Percentiles rank a stretch among this genome's conserved stretches.
Evolutionary conservation across 139 green algal species (phyloP).

Genomic region (Chlamydomonas urium): DNA sequence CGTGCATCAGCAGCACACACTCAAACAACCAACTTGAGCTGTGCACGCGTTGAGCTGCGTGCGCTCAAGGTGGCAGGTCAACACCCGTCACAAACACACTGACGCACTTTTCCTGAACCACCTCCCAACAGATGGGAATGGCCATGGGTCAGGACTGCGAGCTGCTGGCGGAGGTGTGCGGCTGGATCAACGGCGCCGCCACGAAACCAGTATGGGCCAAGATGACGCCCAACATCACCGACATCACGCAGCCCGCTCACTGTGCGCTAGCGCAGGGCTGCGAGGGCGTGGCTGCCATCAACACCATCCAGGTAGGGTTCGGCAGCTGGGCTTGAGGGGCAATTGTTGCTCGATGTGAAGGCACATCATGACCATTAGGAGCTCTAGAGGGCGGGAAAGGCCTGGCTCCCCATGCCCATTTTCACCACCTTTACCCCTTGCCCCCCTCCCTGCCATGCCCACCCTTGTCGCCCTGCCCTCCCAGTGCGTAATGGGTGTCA

Average conservation of each 20-base stretch:
- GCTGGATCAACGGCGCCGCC: slow-evolving; percentile 83
- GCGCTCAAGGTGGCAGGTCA: too few species aligned
- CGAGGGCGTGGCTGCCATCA: slow-evolving; percentile 75
- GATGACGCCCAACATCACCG: slow-evolving; percentile 98
- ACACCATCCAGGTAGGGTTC: slow-evolving; percentile 63
- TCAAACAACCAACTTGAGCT: too few species aligned
- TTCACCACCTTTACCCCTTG: not conserved
- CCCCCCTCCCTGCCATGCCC: slow-evolving; percentile 2
- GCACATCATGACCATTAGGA: too few species aligned
- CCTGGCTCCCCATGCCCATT: not conserved
- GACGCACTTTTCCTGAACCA: too few species aligned
- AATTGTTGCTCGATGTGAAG: too few species aligned
- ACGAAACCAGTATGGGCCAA: slow-evolving; percentile 95
- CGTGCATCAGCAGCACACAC: too few species aligned
- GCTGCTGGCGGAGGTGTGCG: slow-evolving; percentile 47
- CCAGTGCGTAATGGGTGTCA: slow-evolving; percentile 87
- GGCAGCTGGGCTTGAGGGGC: too few species aligned
- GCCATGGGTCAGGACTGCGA: slow-evolving; percentile 74
- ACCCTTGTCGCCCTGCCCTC: too few species aligned
- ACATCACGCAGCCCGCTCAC: slow-evolving; percentile 71
- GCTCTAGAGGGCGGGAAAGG: not conserved
- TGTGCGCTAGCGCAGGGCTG: slow-evolving; percentile 46
- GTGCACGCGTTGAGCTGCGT: too few species aligned
- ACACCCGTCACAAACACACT: too few species aligned
- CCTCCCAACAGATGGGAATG: slow-evolving; percentile 57